Base-by-base conservation (phyloP, 495 filamentous ascomycete species). In the Schizothecium vesticola region DNA sequence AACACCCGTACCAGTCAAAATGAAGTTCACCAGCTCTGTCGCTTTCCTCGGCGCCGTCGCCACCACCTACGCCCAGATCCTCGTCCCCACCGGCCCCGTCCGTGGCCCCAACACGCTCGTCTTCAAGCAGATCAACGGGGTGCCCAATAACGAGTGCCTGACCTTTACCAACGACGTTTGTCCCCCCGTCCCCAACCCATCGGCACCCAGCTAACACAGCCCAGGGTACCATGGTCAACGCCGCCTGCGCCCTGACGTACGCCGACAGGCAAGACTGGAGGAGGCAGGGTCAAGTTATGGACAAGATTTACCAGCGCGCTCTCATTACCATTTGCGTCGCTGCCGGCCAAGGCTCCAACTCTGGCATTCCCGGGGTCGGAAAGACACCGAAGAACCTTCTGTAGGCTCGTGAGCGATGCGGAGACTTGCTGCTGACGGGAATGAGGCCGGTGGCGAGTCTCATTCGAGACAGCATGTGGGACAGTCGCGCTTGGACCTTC, bases 81-180 rank as follows among this genome's bases (percentile, higher is more conserved):
- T 67, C 69, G 56, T 67, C 61, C 65, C 61, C 23, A 55, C 56
- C 24, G 57, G 61, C 22, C 56, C 60, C 22, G 33, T 62, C 65
- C 26, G 36, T 19, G 66, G 69, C 56, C 65, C 65, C 61, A 67
- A 65, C 43, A 78, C 73, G 0, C 61, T 76, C 11, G 74, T 79
- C 22, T 68, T 76, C 67, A 72, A 72, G 56, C 74, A 78, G 59
- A 68, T 77, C 63, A 63, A 63, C 29, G 76, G 76, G 19, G 69
- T 79, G 29, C 61, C 66, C 2, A 74, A 74, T 61, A 78, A 79
- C 29, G 74, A 76, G 63, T 77, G 70, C 62, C 67, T 78, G 8
- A 77, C 77, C 31, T 73, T 77, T 63, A 74, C 76, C 57, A 79
- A 79, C 69, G 76, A 77, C 33, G 74, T 75, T 65, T 68, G 11